phyloP scores from a whole-genome alignment of 495 filamentous ascomycete genomes.

The Trichoderma reesei region DNA sequence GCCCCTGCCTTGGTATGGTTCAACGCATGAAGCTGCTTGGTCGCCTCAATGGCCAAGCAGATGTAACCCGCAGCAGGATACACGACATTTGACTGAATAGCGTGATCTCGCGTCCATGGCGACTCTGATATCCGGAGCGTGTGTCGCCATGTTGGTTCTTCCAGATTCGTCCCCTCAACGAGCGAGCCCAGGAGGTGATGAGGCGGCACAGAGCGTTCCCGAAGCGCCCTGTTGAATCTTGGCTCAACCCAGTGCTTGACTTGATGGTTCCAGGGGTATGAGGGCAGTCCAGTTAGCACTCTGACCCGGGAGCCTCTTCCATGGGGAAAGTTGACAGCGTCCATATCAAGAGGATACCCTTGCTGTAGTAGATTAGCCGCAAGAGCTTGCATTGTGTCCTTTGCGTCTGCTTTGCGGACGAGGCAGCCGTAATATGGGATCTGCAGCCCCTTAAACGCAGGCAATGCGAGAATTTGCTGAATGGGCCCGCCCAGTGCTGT shows the following conservation, averaged over 20 bases:
- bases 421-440: conserved; percentile 15
- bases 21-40: conserved; percentile 1
- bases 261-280: conserved; percentile 38
- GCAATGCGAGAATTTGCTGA: conserved; percentile 35
- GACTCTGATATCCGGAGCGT: conserved; percentile 21
- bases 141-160: conserved; percentile 33
- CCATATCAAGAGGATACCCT: conserved; percentile 34
- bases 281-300: conserved; percentile 26
- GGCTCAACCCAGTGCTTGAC: conserved; percentile 36
- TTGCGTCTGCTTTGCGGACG: conserved; percentile 23
- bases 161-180: conserved; percentile 19
- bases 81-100: conserved; percentile 36
- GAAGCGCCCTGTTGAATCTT: conserved; percentile 30
- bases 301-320: conserved; percentile 14
- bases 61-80: conserved; percentile 55
- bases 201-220: conserved; percentile 22
- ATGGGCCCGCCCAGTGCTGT: conserved; percentile 42
- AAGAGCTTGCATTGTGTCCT: conserved; percentile 22
- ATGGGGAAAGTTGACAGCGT: conserved; percentile 17
- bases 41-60: conserved; percentile 42
- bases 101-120: conserved; percentile 42
- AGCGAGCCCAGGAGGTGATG: conserved; percentile 43
- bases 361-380: conserved; percentile 22
- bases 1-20: background rate
- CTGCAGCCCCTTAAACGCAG: background rate